Base-by-base conservation (phyloP, 2,329 filamentous ascomycete genomes). In the Colletotrichum horii region DNA sequence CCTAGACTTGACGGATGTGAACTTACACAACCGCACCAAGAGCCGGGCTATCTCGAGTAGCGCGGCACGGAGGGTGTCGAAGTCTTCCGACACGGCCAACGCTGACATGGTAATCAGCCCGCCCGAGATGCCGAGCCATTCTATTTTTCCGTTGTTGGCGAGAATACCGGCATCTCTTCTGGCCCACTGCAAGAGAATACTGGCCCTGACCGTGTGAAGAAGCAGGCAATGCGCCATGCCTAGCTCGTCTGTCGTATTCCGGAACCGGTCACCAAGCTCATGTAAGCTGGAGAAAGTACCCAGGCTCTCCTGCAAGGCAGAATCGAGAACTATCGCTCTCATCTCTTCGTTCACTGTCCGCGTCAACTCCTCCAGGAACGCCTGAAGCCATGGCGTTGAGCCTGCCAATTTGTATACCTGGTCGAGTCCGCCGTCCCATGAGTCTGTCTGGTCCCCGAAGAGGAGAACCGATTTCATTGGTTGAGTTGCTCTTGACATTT, bases 381-480 rank as follows among this genome's bases (percentile, higher is more conserved):
- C 8, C 38, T 66, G 64, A 22, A 66, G 64, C 64, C 64, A 66
- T 52, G 38, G 38, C 14, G 64, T 30, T 22, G 26, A 30, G 64
- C 38, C 64, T 15, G 64, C 64, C 38, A 43, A 22, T 36, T 52
- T 52, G 32, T 43, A 43, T 34, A 66, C 16, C n/a, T 66, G n/a
- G 38, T 66, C 64, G 64, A 66, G 22, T 15, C 38, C 38, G 26
- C 52, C 64, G 64, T 26, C 38, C 64, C 64, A 66, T 16, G 64
- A 26, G 28, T 66, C 64, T 19, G 64, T 66, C 26, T 66, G 38
- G 26, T 66, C 64, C 22, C 64, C 64, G 11, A 66, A 66, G 16
- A 66, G 43, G 16, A 66, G 64, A 30, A 66, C 43, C 12, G 48
- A 15, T 55, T 55, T 55, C 84, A 38, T 38, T 38, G 8, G 36